These are phyloP conservation scores for Fallopia convolvulus DNA, from an alignment of 148 eudicot genomes.

Conservation along the genomic window DNA sequence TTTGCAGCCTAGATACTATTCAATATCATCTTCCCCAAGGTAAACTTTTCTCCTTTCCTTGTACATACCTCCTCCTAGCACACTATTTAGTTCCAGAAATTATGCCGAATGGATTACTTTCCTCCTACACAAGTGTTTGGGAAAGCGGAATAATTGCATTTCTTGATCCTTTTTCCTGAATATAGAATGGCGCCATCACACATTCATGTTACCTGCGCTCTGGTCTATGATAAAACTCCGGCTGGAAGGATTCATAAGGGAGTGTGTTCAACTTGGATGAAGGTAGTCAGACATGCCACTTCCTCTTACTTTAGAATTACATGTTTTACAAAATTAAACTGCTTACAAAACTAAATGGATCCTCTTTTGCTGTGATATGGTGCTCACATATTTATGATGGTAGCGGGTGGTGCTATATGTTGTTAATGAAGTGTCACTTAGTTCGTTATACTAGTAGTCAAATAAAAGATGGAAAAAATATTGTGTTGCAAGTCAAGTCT, in stretches of 20 bases:
- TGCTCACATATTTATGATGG: neutral
- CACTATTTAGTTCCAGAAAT: neutral
- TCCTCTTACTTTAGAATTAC: neutral
- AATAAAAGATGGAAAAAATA: neutral
- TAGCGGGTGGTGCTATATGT: neutral
- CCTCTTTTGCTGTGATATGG: neutral
- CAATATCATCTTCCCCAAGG: conserved; percentile 94
- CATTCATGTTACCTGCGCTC: conserved; percentile 89
- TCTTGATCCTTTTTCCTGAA: neutral
- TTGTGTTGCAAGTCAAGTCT: neutral
- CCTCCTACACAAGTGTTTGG: neutral
- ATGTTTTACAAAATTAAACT: neutral
- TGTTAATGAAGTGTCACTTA: neutral
- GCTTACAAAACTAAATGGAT: neutral
- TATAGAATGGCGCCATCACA: conserved; percentile 71
- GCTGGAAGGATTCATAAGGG: conserved; percentile 90
- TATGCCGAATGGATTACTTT: neutral
- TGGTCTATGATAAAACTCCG: conserved; percentile 78
- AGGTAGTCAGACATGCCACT: conserved; percentile 33
- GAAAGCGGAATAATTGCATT: neutral
- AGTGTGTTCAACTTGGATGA: conserved; percentile 99
- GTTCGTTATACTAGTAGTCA: neutral
- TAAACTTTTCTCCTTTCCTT: conserved; percentile 12
- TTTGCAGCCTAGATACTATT: conserved; percentile 88
- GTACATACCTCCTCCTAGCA: neutral